Percentiles rank a stretch among this genome's conserved stretches.
Evolutionary conservation across 1,284 basidiomycete species (phyloP).

Genomic region (Schizopora paradoxa): DNA sequence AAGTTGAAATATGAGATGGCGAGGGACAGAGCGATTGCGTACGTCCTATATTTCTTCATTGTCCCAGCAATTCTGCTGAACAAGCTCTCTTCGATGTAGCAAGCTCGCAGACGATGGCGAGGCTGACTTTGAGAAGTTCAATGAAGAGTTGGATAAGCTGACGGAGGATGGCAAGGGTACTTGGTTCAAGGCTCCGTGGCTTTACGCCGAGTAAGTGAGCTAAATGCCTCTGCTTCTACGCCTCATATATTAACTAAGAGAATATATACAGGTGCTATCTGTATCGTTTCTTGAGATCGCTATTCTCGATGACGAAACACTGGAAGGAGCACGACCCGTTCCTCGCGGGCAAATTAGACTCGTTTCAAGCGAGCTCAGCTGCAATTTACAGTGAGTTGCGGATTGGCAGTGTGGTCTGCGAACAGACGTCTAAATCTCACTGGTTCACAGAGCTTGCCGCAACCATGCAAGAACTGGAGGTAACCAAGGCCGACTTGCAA

Average conservation of each 20-base stretch:
- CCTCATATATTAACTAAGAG: conserved; percentile 1
- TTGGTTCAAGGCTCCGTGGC: conserved; percentile 92
- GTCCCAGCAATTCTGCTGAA: not conserved
- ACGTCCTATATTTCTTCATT: conserved; percentile 27
- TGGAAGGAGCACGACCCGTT: conserved; percentile 90
- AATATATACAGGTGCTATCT: conserved; percentile 50
- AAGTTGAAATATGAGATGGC: conserved; percentile 89
- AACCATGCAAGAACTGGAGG: conserved; percentile 60
- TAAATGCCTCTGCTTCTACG: conserved; percentile 7
- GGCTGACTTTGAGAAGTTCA: conserved; percentile 64
- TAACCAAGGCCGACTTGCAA: conserved; percentile 39
- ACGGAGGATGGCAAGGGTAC: conserved; percentile 51
- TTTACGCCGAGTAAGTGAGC: conserved; percentile 79
- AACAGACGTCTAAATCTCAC: not conserved
- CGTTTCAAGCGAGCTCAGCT: conserved; percentile 75
- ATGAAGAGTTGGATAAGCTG: conserved; percentile 58
- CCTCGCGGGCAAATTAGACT: conserved; percentile 71
- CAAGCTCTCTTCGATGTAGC: conserved; percentile 34
- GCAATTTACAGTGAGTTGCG: conserved; percentile 65
- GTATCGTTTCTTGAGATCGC: conserved; percentile 82
- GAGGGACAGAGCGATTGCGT: conserved; percentile 73
- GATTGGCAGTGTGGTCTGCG: not conserved
- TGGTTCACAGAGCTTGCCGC: conserved; percentile 53
- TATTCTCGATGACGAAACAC: conserved; percentile 63
- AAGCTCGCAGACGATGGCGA: conserved; percentile 71